Percentiles rank a stretch among this genome's conserved stretches.
Conservation (phyloP, 2,329 filamentous ascomycete genomes). For the Penicillium sumatraense region DNA sequence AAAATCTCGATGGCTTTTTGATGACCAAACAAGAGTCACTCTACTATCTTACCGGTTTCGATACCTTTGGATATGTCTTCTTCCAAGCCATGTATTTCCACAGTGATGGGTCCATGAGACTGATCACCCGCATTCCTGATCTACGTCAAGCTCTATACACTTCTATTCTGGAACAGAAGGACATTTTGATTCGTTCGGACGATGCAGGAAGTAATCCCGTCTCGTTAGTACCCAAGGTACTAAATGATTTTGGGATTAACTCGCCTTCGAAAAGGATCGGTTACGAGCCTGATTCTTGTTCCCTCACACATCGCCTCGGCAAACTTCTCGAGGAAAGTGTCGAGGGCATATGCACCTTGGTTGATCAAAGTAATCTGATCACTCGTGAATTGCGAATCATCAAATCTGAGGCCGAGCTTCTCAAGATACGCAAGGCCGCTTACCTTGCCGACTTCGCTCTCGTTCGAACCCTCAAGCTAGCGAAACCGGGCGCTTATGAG, state of each 20-base stretch:
- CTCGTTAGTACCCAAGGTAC: constrained; percentile 33
- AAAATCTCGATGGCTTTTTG: constrained; percentile 40
- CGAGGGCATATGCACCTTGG: constrained; percentile 30
- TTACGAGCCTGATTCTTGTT: constrained; percentile 44
- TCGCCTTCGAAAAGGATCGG: constrained; percentile 33
- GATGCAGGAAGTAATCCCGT: constrained; percentile 36
- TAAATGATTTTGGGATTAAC: constrained; percentile 36
- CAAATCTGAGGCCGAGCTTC: constrained; percentile 36
- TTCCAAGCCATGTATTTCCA: constrained; percentile 45
- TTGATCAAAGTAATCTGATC: constrained; percentile 37
- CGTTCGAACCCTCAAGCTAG: constrained; percentile 38
- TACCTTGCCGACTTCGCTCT: constrained; percentile 41
- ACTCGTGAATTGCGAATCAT: constrained; percentile 36
- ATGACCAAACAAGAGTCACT: constrained; percentile 42
- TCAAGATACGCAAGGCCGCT: constrained; percentile 38
- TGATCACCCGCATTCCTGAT: constrained; percentile 36
- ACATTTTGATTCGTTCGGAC: constrained; percentile 35
- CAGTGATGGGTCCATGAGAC: constrained; percentile 35
- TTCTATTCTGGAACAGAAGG: constrained; percentile 34
- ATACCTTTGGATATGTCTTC: constrained; percentile 44
- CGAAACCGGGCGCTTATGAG: constrained; percentile 42
- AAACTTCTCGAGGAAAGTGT: constrained; percentile 37
- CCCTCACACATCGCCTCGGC: constrained; percentile 41
- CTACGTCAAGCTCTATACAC: constrained; percentile 41
- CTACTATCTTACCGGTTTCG: constrained; percentile 37